phyloP scores from a whole-genome alignment of 2,329 filamentous ascomycete species.

The Cercospora sp. region DNA sequence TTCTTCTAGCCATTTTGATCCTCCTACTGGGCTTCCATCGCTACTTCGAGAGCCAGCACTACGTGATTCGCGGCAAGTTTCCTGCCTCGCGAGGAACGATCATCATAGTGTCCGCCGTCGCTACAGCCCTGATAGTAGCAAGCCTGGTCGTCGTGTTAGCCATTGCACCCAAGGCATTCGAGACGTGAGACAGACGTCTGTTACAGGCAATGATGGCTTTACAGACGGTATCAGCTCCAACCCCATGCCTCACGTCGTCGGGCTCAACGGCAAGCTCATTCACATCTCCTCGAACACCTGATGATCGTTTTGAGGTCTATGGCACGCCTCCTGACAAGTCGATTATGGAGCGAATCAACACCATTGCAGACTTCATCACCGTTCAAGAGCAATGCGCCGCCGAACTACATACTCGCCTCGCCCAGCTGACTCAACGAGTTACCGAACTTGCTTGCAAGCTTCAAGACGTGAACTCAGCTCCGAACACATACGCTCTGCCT shows the following conservation, averaged over 20 bases:
- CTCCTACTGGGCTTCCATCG: conserved; percentile 75
- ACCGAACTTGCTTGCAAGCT: conserved; percentile 1
- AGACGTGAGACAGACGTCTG: conserved; percentile 23
- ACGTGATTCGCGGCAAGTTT: conserved; percentile 78
- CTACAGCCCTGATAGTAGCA: conserved; percentile 59
- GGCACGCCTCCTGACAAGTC: background rate
- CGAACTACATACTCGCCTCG: conserved; percentile 2
- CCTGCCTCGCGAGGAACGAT: conserved; percentile 76
- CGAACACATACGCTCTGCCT: background rate
- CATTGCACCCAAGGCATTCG: conserved; percentile 52
- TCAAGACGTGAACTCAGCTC: background rate
- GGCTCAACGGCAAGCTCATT: background rate
- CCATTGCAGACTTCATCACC: conserved; percentile 2
- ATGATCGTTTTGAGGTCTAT: background rate
- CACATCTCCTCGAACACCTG: background rate
- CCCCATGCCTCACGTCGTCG: background rate
- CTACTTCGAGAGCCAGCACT: conserved; percentile 76
- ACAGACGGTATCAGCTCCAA: background rate
- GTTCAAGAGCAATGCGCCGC: conserved; percentile 6
- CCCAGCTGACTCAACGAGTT: conserved; percentile 5
- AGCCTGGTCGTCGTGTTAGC: conserved; percentile 62
- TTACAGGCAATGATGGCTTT: background rate
- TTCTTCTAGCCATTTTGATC: conserved; percentile 62
- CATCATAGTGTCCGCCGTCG: conserved; percentile 66
- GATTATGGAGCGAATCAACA: conserved; percentile 5